phyloP scores from a whole-genome alignment of 1,139 yeast genomes.

The Saccharomyces pastorianus region DNA sequence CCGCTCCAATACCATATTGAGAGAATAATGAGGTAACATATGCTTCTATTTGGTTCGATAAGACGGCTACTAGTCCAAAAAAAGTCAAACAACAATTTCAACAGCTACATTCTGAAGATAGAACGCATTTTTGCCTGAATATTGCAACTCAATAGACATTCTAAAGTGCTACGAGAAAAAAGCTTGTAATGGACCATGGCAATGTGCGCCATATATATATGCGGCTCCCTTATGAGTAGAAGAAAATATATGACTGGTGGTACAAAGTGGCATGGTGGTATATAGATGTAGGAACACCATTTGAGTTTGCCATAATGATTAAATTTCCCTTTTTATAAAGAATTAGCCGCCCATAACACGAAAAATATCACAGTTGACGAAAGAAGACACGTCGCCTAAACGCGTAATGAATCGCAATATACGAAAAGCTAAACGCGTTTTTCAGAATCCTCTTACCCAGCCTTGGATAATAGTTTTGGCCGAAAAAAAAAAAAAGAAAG shows the following conservation, averaged over 20 bases:
- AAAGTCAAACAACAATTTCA: too few relatives aligned
- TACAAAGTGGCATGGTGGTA: background rate
- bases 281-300: background rate
- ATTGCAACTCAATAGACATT: too few relatives aligned
- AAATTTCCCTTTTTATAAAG: background rate
- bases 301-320: background rate
- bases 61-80: too few relatives aligned
- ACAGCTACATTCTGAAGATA: too few relatives aligned
- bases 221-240: background rate
- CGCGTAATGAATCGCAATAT: background rate
- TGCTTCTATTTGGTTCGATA: too few relatives aligned
- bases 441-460: background rate
- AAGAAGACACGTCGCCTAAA: background rate
- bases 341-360: background rate
- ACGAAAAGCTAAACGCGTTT: background rate
- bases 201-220: too few relatives aligned
- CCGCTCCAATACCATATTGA: too few relatives aligned
- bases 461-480: background rate
- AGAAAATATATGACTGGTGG: background rate
- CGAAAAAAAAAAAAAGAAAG: background rate
- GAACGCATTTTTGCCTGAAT: too few relatives aligned
- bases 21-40: too few relatives aligned
- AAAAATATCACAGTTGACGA: background rate
- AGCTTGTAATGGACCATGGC: too few relatives aligned
- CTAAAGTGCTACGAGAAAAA: too few relatives aligned